Conservation (phyloP, 148 eudicot species). For the Camellia granthamiana region DNA sequence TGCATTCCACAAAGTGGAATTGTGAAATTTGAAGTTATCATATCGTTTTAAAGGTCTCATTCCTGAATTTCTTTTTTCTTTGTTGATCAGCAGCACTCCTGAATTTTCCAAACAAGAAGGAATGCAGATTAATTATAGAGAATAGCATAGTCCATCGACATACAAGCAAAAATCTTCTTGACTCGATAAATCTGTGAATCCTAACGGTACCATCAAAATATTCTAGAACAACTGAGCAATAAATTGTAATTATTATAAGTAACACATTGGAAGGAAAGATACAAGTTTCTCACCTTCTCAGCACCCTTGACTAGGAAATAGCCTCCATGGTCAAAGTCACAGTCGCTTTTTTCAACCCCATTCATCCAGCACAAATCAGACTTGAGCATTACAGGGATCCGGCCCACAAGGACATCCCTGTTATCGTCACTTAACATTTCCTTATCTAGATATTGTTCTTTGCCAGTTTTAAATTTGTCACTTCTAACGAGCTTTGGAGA, state of each 20-base stretch:
- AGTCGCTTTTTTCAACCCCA: conserved; percentile 56
- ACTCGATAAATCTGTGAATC: conserved; percentile 1
- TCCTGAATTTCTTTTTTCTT: too few relatives aligned
- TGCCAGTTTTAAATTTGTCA: conserved; percentile 80
- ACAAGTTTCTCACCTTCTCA: conserved; percentile 62
- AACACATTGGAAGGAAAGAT: background rate
- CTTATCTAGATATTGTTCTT: conserved; percentile 50
- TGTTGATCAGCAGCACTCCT: background rate
- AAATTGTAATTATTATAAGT: background rate
- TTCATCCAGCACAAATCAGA: conserved; percentile 94
- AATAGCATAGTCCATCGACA: background rate
- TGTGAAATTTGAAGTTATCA: background rate
- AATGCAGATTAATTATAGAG: background rate
- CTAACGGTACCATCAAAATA: background rate
- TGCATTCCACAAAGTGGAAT: background rate
- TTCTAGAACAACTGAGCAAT: background rate
- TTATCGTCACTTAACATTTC: conserved; percentile 30
- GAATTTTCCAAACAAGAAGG: conserved; percentile 3
- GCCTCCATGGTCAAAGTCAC: conserved; percentile 96
- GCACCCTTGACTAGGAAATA: conserved; percentile 94
- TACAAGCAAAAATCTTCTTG: background rate
- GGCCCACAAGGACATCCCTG: conserved; percentile 60
- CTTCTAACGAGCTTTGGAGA: conserved; percentile 51
- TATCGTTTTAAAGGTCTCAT: background rate
- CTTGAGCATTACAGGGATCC: conserved; percentile 92